These are phyloP conservation scores for Neoascochyta sp. DNA, from an alignment of 2,329 filamentous ascomycete species.

Conservation along the genomic window DNA sequence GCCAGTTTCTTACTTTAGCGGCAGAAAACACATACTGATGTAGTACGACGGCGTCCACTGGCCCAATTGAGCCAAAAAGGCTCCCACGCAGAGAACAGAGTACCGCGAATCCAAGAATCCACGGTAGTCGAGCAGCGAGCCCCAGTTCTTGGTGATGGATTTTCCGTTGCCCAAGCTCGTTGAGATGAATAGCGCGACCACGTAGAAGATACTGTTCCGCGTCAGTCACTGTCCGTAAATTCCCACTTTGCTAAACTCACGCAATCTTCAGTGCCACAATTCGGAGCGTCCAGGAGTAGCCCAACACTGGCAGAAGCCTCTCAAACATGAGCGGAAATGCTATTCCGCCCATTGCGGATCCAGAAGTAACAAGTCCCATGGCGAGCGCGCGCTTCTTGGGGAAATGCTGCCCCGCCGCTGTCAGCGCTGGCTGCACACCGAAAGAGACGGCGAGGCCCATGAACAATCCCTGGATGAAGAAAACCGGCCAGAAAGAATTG, in stretches of 20 bases:
- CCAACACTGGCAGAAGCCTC: conserved; percentile 52
- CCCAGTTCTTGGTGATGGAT: conserved; percentile 16
- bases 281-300: conserved; percentile 60
- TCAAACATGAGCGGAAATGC: conserved; percentile 57
- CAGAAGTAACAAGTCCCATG: conserved; percentile 43
- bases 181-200: conserved; percentile 32
- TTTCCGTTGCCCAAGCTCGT: conserved; percentile 19
- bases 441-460: conserved; percentile 44
- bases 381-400: conserved; percentile 41
- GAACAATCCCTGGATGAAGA: conserved; percentile 46
- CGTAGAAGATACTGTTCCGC: conserved; percentile 49
- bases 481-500: conserved; percentile 40
- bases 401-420: conserved; percentile 45
- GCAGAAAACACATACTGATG: conserved; percentile 30
- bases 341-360: conserved; percentile 45
- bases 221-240: conserved; percentile 47
- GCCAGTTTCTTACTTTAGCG: too few species aligned
- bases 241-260: conserved; percentile 37
- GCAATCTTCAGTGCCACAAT: conserved; percentile 54
- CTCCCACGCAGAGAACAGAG: conserved; percentile 29
- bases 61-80: conserved; percentile 29
- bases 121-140: conserved; percentile 30
- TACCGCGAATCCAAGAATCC: conserved; percentile 32
- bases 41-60: conserved; percentile 32
- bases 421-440: conserved; percentile 42